Base-by-base conservation (phyloP, 768 basidiomycete genomes). In the Mycena floridula region DNA sequence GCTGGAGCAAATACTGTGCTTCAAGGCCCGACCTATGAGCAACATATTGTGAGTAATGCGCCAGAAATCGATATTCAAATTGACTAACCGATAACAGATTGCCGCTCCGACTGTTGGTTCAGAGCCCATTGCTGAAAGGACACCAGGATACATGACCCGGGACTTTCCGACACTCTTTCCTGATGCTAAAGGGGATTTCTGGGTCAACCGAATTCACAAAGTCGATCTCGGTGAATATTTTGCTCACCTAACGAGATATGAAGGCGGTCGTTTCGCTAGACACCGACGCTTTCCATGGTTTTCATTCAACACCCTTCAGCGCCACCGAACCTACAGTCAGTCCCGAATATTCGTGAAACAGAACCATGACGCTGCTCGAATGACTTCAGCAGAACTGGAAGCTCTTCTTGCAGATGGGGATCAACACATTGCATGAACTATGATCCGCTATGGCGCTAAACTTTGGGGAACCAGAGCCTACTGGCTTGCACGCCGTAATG, bases 91-190 rank as follows among this genome's bases (percentile, higher is more conserved):
- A 24, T 47, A 30, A 20, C 50, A 56, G 24, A 37, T 48, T 27
- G 12, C 32, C 0, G 44, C 43, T 18, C 48, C 12, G 7, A 21
- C 35, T 28, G 53, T 43, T 40, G 44, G 35, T 38, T 26, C 38
- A 13, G 43, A 40, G 18, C 49, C 45, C 3, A 52, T 52, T 21
- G 43, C 48, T 41, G 51, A 52, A 23, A 15, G 40, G 37, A 40
- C 51, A 11, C 21, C 41, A 3, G 40, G 37, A 3, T 48, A 52
- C 30, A 52, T 52, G n/a, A 55, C 52, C 6, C 41, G 49, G 42
- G 56, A 55, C 2, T 60, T 60, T 37, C 57, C 59, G 4, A 51
- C 57, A 16, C 41, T 60, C 9, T 60, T 59, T 42, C 52, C 54
- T 12, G 45, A 41, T 43, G 56, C 56, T 1, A 26, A 43, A 23